Evolutionary conservation across 1,284 basidiomycete genomes (phyloP).

Genomic region (Puccinia hordei): DNA sequence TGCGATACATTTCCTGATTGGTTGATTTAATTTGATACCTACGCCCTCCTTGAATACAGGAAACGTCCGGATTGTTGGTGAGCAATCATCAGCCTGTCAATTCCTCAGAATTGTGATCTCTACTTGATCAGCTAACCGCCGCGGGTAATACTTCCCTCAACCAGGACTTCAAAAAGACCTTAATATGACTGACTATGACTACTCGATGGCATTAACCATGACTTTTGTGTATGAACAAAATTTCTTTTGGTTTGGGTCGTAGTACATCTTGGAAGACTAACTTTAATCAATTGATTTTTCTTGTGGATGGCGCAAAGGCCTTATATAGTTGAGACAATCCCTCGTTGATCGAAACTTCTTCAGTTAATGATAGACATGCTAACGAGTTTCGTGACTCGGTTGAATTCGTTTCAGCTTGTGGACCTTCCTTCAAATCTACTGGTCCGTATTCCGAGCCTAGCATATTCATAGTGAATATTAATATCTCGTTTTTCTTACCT

Average conservation of each 20-base stretch:
- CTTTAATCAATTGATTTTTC: background rate
- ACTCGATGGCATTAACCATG: background rate
- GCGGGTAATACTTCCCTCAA: too few species aligned
- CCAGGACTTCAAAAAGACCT: conserved; percentile 29
- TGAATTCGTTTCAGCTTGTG: background rate
- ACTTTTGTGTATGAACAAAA: background rate
- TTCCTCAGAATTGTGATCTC: too few species aligned
- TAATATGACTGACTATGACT: conserved; percentile 15
- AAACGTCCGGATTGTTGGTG: too few species aligned
- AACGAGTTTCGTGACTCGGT: background rate
- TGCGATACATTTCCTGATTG: too few species aligned
- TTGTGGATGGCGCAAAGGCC: background rate
- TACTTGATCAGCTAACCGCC: too few species aligned
- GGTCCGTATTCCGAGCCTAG: background rate
- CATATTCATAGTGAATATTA: too few species aligned
- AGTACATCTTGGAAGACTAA: background rate
- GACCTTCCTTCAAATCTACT: background rate
- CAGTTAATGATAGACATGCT: background rate
- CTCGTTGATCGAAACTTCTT: background rate
- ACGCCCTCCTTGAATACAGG: too few species aligned
- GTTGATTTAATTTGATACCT: too few species aligned
- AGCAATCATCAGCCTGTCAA: too few species aligned
- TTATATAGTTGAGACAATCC: background rate
- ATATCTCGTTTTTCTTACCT: background rate
- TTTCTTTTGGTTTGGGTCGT: background rate